Evolutionary conservation across 257 asterid species (phyloP).

Genomic region (Euphrasia confusa): DNA sequence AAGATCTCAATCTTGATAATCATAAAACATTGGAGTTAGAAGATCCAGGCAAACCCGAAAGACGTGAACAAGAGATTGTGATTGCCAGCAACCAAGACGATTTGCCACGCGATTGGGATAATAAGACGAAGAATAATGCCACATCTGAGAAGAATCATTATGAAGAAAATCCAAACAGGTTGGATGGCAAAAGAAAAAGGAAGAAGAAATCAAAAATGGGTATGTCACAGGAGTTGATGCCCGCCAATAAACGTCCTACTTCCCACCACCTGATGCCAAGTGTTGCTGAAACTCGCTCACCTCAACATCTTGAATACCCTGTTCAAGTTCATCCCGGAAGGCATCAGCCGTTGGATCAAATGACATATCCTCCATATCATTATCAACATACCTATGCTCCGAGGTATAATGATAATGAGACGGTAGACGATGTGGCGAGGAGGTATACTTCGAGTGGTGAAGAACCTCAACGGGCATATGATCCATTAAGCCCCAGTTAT

Average conservation of each 20-base stretch:
- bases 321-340: constrained; percentile 26
- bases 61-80: constrained; percentile 23
- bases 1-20: constrained; percentile 21
- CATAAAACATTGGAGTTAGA: constrained; percentile 13
- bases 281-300: constrained; percentile 11
- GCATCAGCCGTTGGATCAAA: constrained; percentile 26
- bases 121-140: neutral
- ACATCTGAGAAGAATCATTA: constrained; percentile 21
- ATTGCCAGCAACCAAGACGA: constrained; percentile 25
- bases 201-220: constrained; percentile 17
- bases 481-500: constrained; percentile 27
- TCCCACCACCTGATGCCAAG: constrained; percentile 26
- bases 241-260: constrained; percentile 21
- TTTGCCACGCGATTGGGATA: constrained; percentile 9
- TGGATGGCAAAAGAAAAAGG: constrained; percentile 24
- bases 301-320: constrained; percentile 24
- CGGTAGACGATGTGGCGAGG: constrained; percentile 25
- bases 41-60: constrained; percentile 27
- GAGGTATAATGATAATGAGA: constrained; percentile 22
- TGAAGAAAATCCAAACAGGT: constrained; percentile 18
- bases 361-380: constrained; percentile 24
- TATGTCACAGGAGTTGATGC: constrained; percentile 20
- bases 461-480: constrained; percentile 23
- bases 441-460: constrained; percentile 26
- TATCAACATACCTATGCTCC: constrained; percentile 22